Conservation (phyloP, 2,329 filamentous ascomycete genomes). For the Curvularia hawaiiensis region DNA sequence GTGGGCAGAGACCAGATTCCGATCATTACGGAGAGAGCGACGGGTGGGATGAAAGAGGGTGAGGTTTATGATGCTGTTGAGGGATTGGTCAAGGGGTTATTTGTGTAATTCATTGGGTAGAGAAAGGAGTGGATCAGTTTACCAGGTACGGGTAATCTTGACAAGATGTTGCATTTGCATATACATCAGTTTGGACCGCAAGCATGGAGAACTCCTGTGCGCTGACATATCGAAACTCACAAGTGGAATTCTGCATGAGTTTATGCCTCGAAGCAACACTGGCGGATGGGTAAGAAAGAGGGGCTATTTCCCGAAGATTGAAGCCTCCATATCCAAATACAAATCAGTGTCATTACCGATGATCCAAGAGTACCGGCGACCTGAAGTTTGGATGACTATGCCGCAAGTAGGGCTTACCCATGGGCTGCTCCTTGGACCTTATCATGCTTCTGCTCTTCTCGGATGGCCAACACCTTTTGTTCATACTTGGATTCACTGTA, state of each 20-base stretch:
- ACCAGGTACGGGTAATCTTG: too few relatives aligned
- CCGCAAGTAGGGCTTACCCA: neutral
- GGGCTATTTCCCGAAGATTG: too few relatives aligned
- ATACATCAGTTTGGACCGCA: neutral
- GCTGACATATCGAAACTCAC: neutral
- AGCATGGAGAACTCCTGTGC: neutral
- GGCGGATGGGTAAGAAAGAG: neutral
- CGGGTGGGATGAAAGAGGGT: constrained; percentile 50
- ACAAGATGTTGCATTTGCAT: neutral
- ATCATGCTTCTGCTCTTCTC: neutral
- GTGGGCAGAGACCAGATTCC: constrained; percentile 51
- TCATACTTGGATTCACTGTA: neutral
- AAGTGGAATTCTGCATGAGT: neutral
- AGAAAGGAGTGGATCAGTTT: neutral
- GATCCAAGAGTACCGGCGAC: neutral
- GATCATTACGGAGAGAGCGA: constrained; percentile 53
- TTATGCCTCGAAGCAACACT: neutral
- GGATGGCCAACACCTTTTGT: neutral
- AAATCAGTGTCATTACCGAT: neutral
- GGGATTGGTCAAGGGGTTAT: constrained; percentile 51
- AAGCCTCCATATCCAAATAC: too few relatives aligned
- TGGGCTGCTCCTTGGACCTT: neutral
- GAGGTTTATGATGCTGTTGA: constrained; percentile 51
- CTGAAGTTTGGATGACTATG: neutral
- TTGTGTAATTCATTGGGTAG: constrained; percentile 19